Conservation (phyloP, 108 stramenopile genomes). For the Cyclostephanos invisitatus region DNA sequence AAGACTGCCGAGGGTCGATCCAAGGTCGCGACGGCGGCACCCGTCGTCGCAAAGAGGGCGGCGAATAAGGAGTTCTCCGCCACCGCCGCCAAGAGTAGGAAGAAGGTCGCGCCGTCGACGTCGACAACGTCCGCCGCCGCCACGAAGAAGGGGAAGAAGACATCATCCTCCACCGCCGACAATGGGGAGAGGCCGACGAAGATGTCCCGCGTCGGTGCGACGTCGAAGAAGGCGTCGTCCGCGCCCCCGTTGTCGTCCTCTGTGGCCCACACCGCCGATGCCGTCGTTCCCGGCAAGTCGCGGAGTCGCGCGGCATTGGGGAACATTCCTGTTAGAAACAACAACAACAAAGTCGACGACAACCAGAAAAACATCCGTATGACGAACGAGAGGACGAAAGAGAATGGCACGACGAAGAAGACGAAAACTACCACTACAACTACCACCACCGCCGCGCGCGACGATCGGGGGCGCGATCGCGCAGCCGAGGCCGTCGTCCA, state of each 20-base stretch:
- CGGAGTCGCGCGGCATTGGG: too few relatives aligned
- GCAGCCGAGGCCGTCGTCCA: background rate
- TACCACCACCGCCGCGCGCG: background rate
- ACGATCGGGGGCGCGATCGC: background rate
- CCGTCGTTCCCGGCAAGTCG: too few relatives aligned
- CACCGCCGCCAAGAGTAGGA: too few relatives aligned
- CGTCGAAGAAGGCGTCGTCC: too few relatives aligned
- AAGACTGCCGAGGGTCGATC: conserved; percentile 3
- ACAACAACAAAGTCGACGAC: background rate
- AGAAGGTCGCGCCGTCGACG: background rate
- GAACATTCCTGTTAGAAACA: background rate
- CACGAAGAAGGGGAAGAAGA: background rate
- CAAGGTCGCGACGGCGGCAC: background rate
- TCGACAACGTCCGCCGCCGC: background rate
- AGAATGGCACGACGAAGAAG: background rate
- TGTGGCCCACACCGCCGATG: too few relatives aligned
- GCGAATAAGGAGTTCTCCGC: background rate
- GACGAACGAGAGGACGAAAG: background rate
- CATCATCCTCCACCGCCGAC: background rate
- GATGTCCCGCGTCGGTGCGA: too few relatives aligned
- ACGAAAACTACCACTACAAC: background rate
- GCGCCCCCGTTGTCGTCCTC: too few relatives aligned
- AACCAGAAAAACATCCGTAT: background rate
- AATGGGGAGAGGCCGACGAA: background rate
- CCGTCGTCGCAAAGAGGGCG: background rate